Conservation (phyloP, 306 rosid genomes). For the Carpinus viminea region DNA sequence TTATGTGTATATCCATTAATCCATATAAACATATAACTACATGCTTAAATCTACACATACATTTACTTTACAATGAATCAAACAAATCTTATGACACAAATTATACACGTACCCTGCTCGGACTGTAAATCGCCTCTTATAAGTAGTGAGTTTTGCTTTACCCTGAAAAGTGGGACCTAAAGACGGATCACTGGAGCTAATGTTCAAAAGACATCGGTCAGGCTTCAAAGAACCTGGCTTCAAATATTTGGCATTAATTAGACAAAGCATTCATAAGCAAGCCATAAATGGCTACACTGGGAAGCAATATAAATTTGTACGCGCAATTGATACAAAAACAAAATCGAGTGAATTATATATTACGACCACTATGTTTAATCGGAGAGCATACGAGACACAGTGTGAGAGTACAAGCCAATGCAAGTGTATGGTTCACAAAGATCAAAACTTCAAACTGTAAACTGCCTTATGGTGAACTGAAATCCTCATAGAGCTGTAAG, state of each 20-base stretch:
- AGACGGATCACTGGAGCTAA: constrained; percentile 27
- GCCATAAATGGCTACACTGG: background rate
- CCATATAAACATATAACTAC: background rate
- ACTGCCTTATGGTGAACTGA: background rate
- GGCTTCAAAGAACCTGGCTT: constrained; percentile 60
- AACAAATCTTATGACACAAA: constrained; percentile 4
- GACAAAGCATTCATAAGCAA: constrained; percentile 2
- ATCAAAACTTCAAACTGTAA: background rate
- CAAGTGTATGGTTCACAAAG: background rate
- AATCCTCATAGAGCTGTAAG: background rate
- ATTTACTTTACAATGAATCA: background rate
- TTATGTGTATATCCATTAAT: background rate
- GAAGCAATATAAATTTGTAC: background rate
- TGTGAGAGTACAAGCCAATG: background rate
- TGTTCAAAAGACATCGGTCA: constrained; percentile 44
- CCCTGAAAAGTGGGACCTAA: constrained; percentile 30
- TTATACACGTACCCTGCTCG: constrained; percentile 50
- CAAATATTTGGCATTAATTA: constrained; percentile 21
- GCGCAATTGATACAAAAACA: background rate
- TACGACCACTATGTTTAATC: background rate
- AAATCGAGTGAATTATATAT: background rate
- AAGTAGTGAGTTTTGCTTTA: constrained; percentile 31
- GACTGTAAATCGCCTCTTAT: constrained; percentile 35
- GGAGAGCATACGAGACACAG: background rate
- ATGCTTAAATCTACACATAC: background rate